A percentile compares a stretch with the other conserved stretches of the same genome.
These are phyloP conservation scores for Gelatoporia subvermispora DNA, from an alignment of 768 basidiomycete species.

Conservation along the genomic window DNA sequence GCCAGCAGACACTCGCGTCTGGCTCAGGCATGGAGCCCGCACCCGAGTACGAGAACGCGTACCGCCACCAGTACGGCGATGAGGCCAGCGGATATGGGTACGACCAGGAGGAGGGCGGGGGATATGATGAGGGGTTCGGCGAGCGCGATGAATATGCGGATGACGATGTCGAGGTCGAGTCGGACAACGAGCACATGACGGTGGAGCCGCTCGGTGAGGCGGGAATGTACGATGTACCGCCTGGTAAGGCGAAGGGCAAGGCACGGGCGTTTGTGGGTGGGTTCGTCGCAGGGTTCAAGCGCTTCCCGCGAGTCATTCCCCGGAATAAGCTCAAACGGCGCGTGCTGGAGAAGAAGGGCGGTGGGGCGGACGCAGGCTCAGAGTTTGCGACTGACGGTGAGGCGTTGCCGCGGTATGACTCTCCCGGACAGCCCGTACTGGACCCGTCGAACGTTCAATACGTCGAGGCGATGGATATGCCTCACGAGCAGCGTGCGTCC, in stretches of 20 bases:
- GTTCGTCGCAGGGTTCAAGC: conserved; percentile 16
- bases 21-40: too few relatives aligned
- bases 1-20: too few relatives aligned
- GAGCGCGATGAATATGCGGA: too few relatives aligned
- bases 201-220: conserved; percentile 4
- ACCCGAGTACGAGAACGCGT: too few relatives aligned
- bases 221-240: background rate
- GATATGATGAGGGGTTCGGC: too few relatives aligned
- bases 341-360: conserved; percentile 11
- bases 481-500: background rate
- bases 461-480: conserved; percentile 9
- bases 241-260: conserved; percentile 6
- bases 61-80: too few relatives aligned
- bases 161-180: background rate
- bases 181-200: conserved; percentile 12
- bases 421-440: conserved; percentile 10
- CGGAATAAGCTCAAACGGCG: conserved; percentile 10
- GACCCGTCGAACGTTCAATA: conserved; percentile 13
- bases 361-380: conserved; percentile 1
- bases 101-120: too few relatives aligned
- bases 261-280: conserved; percentile 20
- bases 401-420: conserved; percentile 12
- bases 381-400: background rate
- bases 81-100: too few relatives aligned
- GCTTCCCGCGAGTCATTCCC: conserved; percentile 12